Conservation (phyloP, 2,329 filamentous ascomycete species). For the Colletotrichum simmondsii region DNA sequence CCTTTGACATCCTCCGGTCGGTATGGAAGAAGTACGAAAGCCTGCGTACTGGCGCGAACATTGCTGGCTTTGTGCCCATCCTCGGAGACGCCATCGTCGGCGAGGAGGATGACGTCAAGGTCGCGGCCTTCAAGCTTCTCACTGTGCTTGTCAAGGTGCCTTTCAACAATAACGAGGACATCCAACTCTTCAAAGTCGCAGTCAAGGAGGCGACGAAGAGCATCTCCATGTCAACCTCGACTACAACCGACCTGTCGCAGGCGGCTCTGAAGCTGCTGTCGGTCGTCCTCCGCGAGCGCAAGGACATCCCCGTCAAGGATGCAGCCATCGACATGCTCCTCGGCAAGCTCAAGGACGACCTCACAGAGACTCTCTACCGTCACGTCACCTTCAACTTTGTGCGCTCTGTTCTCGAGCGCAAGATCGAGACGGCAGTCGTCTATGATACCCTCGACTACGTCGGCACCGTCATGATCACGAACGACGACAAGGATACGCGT, state of each 20-base stretch:
- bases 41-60: constrained; percentile 81
- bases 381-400: constrained; percentile 96
- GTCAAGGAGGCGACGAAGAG: constrained; percentile 85
- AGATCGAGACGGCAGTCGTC: constrained; percentile 85
- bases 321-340: constrained; percentile 85
- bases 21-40: constrained; percentile 88
- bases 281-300: constrained; percentile 83
- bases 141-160: constrained; percentile 87
- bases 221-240: constrained; percentile 81
- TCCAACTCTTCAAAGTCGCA: constrained; percentile 77
- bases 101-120: constrained; percentile 91
- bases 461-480: constrained; percentile 93
- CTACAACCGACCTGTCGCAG: constrained; percentile 85
- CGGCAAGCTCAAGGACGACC: constrained; percentile 83
- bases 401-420: constrained; percentile 85
- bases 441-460: constrained; percentile 94
- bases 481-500: constrained; percentile 88
- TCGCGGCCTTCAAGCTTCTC: constrained; percentile 87
- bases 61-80: constrained; percentile 88
- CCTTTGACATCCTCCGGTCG: constrained; percentile 85
- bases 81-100: constrained; percentile 87
- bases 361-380: constrained; percentile 92
- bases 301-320: constrained; percentile 81
- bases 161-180: constrained; percentile 75
- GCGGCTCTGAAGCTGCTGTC: constrained; percentile 90